Evolutionary conservation across 495 filamentous ascomycete genomes (phyloP).

Genomic region (Hamigera avellanea): DNA sequence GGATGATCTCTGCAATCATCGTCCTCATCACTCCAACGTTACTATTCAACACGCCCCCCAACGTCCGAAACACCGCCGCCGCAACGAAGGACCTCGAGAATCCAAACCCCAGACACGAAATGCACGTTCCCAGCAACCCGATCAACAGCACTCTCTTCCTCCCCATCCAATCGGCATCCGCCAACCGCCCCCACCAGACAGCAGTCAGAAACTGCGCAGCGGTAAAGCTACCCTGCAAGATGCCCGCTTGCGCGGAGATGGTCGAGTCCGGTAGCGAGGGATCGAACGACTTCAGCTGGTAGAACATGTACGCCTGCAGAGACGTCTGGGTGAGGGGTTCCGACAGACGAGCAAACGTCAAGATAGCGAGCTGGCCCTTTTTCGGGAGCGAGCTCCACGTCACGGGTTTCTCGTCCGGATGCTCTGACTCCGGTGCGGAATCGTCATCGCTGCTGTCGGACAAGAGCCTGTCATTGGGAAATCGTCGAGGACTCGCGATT

Average conservation of each 20-base stretch:
- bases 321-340: conserved; percentile 73
- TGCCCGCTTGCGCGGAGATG: conserved; percentile 66
- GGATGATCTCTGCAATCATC: conserved; percentile 69
- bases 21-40: conserved; percentile 75
- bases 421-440: background rate
- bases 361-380: conserved; percentile 62
- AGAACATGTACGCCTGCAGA: conserved; percentile 65
- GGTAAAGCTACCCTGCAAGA: conserved; percentile 64
- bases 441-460: conserved; percentile 10
- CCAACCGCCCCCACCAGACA: conserved; percentile 66
- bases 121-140: conserved; percentile 57
- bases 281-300: conserved; percentile 58
- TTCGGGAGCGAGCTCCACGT: conserved; percentile 60
- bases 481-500: conserved; percentile 9
- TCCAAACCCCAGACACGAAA: conserved; percentile 68
- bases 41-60: conserved; percentile 72
- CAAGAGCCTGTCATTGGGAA: conserved; percentile 5
- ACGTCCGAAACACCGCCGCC: conserved; percentile 55
- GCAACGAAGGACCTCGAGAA: conserved; percentile 58
- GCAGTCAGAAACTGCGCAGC: conserved; percentile 70
- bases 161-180: conserved; percentile 57
- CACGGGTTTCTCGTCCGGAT: conserved; percentile 31
- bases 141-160: conserved; percentile 70
- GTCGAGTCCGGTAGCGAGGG: conserved; percentile 48
- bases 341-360: conserved; percentile 63